Base-by-base conservation (phyloP, 78 protist species). In the Dictyostelium brefeldianum region DNA sequence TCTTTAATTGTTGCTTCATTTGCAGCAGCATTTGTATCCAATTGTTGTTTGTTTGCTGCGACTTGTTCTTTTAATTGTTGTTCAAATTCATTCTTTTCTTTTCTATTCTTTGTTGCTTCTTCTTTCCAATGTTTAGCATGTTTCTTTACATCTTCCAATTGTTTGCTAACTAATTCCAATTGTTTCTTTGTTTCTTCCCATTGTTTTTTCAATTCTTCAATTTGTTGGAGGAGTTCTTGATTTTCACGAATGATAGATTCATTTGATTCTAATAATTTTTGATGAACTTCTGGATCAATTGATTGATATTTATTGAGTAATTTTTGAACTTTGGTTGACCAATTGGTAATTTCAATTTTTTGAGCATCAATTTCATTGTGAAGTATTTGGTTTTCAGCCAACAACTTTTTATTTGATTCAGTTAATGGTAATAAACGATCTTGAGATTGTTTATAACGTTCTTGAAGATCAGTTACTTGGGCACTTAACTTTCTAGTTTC, bases 81-180 rank as follows among this genome's bases (percentile, higher is more conserved):
- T 5, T 84, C 92, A 48, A 87, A 27, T 20, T 82, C 90, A 1
- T 8, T 6, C 36, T 69, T 82, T 27, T 87, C 93, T 48, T 77
- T 77, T 62, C 77, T 87, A 12, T 18, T 14, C 31, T 87, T 87
- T 4, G 46, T 69, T 1, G 80, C 64, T 14, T 87, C 93, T 4
- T 87, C 93, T 70, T 87, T 87, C 93, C 93, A 87, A 50, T 87
- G 93, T 64, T 87, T 87, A 6, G 93, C 78, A 36, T 87, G 93
- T 64, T 87, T 87, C 84, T 87, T 87, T 18, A 87, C 46, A 22
- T 87, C 93, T 48, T 87, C 93, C 43, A 29, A 46, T 56, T 83
- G 91, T 53, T 53, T 67, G 6, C 50, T 81, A 12, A 65, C 31
- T 11, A 65, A 78, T n/a, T 81, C 89, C 22, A 48, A 75, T 22